Conservation (phyloP, 2,329 filamentous ascomycete genomes). For the Aspergillus sclerotialis region DNA sequence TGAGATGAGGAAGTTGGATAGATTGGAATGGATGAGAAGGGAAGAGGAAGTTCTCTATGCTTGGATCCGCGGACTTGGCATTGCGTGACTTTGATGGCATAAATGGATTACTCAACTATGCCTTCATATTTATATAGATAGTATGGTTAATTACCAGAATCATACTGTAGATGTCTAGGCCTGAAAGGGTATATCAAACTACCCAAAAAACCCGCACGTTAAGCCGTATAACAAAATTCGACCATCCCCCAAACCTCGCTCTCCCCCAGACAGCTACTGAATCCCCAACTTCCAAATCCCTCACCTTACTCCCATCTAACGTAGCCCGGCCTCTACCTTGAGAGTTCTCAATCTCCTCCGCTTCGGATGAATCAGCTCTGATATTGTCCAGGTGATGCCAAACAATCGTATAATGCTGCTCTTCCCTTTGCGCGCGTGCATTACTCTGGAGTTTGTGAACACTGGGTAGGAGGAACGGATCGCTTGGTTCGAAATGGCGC, state of each 20-base stretch:
- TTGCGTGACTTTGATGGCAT: too few species aligned
- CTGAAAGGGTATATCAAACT: too few species aligned
- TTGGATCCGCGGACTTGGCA: too few species aligned
- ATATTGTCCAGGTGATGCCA: constrained; percentile 31
- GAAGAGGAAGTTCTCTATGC: too few species aligned
- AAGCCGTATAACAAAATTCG: constrained; percentile 24
- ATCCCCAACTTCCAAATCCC: constrained; percentile 29
- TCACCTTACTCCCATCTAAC: constrained; percentile 27
- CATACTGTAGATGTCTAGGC: too few species aligned
- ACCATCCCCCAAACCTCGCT: constrained; percentile 31
- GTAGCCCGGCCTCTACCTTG: constrained; percentile 29
- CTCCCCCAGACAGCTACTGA: constrained; percentile 31
- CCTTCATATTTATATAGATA: neutral
- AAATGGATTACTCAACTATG: too few species aligned
- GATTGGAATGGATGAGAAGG: too few species aligned
- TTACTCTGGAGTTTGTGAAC: constrained; percentile 26
- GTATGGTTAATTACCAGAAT: too few species aligned
- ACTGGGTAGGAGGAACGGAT: constrained; percentile 23
- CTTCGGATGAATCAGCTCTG: constrained; percentile 22
- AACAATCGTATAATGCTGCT: constrained; percentile 19
- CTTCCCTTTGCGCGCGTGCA: constrained; percentile 10
- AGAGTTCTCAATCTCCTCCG: constrained; percentile 20
- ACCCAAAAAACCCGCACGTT: constrained; percentile 32
- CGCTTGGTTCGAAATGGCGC: constrained; percentile 12
- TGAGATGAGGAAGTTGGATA: too few species aligned